Base-by-base conservation (phyloP, 805 yeast species). In the Candida maris region DNA sequence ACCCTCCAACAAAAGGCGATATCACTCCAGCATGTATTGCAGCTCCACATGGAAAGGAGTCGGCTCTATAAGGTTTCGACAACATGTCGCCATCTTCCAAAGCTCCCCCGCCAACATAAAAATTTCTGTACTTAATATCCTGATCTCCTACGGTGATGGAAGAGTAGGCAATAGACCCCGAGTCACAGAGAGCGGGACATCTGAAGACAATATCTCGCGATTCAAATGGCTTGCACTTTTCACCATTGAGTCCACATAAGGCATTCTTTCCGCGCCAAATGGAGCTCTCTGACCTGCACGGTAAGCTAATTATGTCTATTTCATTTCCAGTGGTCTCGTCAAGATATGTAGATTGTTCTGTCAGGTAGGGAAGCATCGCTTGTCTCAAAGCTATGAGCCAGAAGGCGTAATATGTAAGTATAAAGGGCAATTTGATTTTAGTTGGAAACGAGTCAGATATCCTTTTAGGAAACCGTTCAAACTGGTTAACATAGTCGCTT, bases 101-200 rank as follows among this genome's bases (percentile, higher is more conserved):
- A n/a, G 29, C 30, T 2, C 89, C 89, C 13, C 96, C 95, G 3
- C 96, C 96, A 18, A 89, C 73, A 21, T 77, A 75, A 49, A 69
- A 85, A 2, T 84, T 83, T 35, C 79, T 59, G 53, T 89, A 85
- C 53, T 85, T 84, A 17, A 82, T 66, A 44, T 75, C 61, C 37
- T 75, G 64, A 34, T 70, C 70, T 0, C 96, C 97, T 1, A 86
- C 85, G 0, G 89, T 80, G 8, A 81, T 64, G 13, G 81, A 75
- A 2, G 88, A 76, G 56, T 79, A 89, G 0, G 86, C 73, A 79
- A 84, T 77, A 24, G 88, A 79, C 21, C 77, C 85, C 22, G 81
- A 64, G 46, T 81, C 87, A 61, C 97, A 89, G 22, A 88, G 64
- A 0, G 96, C 95, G 0, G 96, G 96, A 58, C 97, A 89, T 46